Evolutionary conservation across 2,329 filamentous ascomycete genomes (phyloP), one percentile per base, ranked within the genome.

Genomic region (Parafenestella ontariensis): DNA sequence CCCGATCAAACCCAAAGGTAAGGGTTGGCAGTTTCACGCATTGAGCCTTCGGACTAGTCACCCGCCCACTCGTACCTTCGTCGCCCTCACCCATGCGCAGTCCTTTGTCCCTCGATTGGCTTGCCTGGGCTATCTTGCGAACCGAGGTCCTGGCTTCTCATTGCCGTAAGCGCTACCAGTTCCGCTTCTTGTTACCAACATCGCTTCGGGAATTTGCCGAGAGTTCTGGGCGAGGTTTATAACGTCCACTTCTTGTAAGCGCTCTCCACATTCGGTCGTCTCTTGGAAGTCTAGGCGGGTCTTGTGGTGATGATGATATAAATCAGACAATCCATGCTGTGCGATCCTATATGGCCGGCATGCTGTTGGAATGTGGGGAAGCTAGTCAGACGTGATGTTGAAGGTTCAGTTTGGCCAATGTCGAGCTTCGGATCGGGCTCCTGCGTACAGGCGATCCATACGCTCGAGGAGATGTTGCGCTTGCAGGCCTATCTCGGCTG

Each of bases 281-380:
- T 11, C n/a, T 20, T 29, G 11, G 10, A n/a, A 43, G n/a, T 37
- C 23, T 18, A n/a, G 23, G 20, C 29, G 24, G 21, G 28, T 34
- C n/a, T n/a, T 28, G 13, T 17, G 21, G 3, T 13, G 33, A 26
- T 40, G 37, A 24, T 24, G 4, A 3, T n/a, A 23, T 5, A 39
- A 21, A 1, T 21, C 18, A 40, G 3, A 23, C 2, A 24, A 23
- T 20, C 37, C 21, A 8, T 34, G 31, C 9, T 17, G 43, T 26
- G 40, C 36, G 15, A 31, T 49, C n/a, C 33, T 49, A 41, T 41
- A 23, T 41, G 44, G 46, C 31, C 21, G 44, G 44, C 43, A 33
- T 42, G 34, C 36, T 49, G 40, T 40, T 21, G 28, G 28, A 37
- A 41, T 40, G 46, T 54, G 51, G 51, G 41, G 51, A 49, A 34